Evolutionary conservation across 2,329 filamentous ascomycete genomes (phyloP).

Genomic region (Penicillium sclerotiorum): DNA sequence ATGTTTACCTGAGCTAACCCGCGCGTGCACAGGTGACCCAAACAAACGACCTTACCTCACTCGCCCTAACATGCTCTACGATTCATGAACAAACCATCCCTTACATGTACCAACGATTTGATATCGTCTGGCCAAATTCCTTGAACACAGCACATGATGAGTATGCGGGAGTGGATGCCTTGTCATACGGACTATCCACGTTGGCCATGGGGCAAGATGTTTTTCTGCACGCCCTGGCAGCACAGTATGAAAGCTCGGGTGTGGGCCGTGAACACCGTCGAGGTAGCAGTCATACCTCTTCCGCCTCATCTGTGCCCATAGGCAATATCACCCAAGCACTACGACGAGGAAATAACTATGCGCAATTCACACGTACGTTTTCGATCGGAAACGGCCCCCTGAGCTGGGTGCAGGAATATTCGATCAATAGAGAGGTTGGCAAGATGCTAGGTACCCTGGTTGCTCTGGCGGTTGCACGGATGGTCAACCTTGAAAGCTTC

Average conservation of each 20-base stretch:
- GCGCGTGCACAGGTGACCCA: constrained; percentile 65
- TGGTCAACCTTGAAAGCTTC: constrained; percentile 80
- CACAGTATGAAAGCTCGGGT: constrained; percentile 13
- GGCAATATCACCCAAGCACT: too few relatives aligned
- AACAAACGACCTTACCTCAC: constrained; percentile 77
- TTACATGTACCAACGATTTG: constrained; percentile 80
- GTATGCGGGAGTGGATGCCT: constrained; percentile 74
- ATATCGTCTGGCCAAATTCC: constrained; percentile 84
- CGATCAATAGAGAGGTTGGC: constrained; percentile 78
- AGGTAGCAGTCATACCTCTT: constrained; percentile 16
- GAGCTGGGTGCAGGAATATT: constrained; percentile 79
- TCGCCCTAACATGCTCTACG: constrained; percentile 76
- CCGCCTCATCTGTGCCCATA: too few relatives aligned
- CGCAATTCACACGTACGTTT: constrained; percentile 78
- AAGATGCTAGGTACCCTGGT: constrained; percentile 88
- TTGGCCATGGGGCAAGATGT: constrained; percentile 72
- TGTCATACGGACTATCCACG: constrained; percentile 80
- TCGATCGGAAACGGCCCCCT: constrained; percentile 79
- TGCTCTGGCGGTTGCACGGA: constrained; percentile 75
- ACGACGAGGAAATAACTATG: constrained; percentile 73
- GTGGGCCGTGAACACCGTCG: constrained; percentile 35
- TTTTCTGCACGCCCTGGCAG: constrained; percentile 55
- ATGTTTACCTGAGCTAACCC: not conserved
- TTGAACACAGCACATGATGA: constrained; percentile 62
- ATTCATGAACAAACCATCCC: constrained; percentile 75